Percentiles rank a stretch among this genome's conserved stretches.
Conservation (phyloP, 345 rosid species). For the Aethionema arabicum region DNA sequence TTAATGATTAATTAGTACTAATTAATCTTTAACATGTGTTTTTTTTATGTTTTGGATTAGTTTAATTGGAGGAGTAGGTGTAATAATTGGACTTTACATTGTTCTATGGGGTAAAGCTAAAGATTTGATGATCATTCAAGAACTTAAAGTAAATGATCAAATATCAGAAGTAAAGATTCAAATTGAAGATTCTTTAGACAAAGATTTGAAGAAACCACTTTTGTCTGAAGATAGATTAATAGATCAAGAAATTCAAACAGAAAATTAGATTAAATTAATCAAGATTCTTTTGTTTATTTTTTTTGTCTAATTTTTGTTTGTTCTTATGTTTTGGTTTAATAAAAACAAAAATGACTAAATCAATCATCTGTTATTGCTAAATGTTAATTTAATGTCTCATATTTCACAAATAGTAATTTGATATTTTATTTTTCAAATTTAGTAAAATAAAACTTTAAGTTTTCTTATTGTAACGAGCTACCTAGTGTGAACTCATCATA, state of each 20-base stretch:
- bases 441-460: too few relatives aligned
- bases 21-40: too few relatives aligned
- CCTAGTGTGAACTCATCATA: too few relatives aligned
- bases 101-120: constrained; percentile 72
- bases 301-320: too few relatives aligned
- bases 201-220: constrained; percentile 52
- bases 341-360: constrained; percentile 7
- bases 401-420: too few relatives aligned
- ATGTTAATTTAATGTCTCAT: too few relatives aligned
- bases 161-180: constrained; percentile 36
- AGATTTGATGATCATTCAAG: constrained; percentile 40
- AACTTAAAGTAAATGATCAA: constrained; percentile 22
- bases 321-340: constrained; percentile 5
- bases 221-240: constrained; percentile 35
- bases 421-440: too few relatives aligned
- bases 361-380: neutral
- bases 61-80: constrained; percentile 55
- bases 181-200: constrained; percentile 36
- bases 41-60: constrained; percentile 33
- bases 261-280: constrained; percentile 12
- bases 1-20: too few relatives aligned
- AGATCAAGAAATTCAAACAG: constrained; percentile 26
- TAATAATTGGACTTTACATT: constrained; percentile 47
- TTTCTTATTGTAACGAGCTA: too few relatives aligned
- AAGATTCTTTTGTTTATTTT: constrained; percentile 14